Evolutionary conservation across 352 stramenopile species (phyloP).

Genomic region (Globisporangium cylindrosporum): DNA sequence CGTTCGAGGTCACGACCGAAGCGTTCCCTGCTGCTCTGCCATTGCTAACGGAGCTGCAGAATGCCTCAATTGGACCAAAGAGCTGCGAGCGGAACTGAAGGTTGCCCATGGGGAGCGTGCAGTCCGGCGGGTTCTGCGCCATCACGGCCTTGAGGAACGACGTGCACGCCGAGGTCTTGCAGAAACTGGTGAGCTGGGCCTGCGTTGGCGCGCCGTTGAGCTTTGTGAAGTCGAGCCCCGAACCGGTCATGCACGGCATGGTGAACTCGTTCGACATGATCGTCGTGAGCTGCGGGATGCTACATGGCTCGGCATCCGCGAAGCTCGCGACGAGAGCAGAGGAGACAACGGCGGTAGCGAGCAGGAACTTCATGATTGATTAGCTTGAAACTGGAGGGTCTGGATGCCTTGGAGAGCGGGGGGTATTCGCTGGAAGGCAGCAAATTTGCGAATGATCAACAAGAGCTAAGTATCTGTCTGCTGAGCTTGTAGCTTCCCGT

Average conservation of each 20-base stretch:
- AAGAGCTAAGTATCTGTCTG: too few species aligned
- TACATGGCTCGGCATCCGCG: background rate
- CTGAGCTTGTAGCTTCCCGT: too few species aligned
- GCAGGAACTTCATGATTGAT: constrained; percentile 11
- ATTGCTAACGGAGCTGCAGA: constrained; percentile 1
- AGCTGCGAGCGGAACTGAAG: constrained; percentile 10
- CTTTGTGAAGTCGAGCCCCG: constrained; percentile 6
- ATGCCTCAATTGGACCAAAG: constrained; percentile 6
- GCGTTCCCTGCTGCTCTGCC: background rate
- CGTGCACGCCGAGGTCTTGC: constrained; percentile 7
- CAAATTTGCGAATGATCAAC: background rate
- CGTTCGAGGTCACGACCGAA: background rate
- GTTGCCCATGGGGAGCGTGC: constrained; percentile 3
- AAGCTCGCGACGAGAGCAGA: background rate
- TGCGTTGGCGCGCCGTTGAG: constrained; percentile 5
- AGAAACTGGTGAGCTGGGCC: constrained; percentile 7
- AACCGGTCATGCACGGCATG: constrained; percentile 8
- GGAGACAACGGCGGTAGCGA: background rate
- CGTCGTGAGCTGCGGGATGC: constrained; percentile 4
- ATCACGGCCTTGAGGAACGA: constrained; percentile 14
- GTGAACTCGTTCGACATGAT: constrained; percentile 5
- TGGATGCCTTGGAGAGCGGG: background rate
- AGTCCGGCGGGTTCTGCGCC: constrained; percentile 14
- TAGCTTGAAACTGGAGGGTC: background rate
- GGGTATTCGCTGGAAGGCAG: constrained; percentile 1